Evolutionary conservation across 805 yeast species (phyloP).

Genomic region (Suhomyces vadensis): DNA sequence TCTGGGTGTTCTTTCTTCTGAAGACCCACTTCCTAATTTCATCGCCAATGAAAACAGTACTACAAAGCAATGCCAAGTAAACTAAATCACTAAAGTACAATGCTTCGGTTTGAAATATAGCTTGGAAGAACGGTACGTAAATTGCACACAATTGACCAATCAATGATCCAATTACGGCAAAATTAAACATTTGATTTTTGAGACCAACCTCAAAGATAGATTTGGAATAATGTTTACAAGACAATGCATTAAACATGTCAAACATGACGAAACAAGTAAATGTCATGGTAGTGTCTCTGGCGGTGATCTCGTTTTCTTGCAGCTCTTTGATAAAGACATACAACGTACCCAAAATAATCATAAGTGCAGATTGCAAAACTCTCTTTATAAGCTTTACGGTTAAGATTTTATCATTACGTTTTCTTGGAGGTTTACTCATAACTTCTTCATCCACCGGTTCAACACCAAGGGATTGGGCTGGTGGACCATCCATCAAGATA

Average conservation of each 20-base stretch:
- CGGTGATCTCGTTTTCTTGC: conserved; percentile 78
- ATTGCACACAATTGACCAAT: conserved; percentile 92
- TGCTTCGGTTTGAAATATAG: conserved; percentile 93
- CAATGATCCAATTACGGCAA: conserved; percentile 86
- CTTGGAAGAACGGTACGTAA: conserved; percentile 89
- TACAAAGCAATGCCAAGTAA: conserved; percentile 62
- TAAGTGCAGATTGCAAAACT: conserved; percentile 71
- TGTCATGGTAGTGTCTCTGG: conserved; percentile 98
- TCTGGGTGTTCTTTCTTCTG: conserved; percentile 21
- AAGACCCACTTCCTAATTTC: conserved; percentile 65
- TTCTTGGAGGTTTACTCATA: conserved; percentile 95
- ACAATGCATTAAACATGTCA: conserved; percentile 95
- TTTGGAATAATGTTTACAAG: conserved; percentile 87
- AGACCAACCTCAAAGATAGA: conserved; percentile 82
- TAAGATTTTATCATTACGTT: conserved; percentile 79
- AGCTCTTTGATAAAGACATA: conserved; percentile 84
- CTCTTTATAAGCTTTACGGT: conserved; percentile 69
- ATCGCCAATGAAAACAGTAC: conserved; percentile 83
- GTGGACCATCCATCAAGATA: conserved; percentile 98
- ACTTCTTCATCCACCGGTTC: conserved; percentile 97
- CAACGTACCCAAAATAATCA: conserved; percentile 83
- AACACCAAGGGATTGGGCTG: conserved; percentile 96
- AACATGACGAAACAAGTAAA: conserved; percentile 94
- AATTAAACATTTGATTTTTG: conserved; percentile 85
- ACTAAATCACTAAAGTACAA: conserved; percentile 67